Conservation (phyloP, 2,329 filamentous ascomycete genomes). For the Metarhizium anisopliae region DNA sequence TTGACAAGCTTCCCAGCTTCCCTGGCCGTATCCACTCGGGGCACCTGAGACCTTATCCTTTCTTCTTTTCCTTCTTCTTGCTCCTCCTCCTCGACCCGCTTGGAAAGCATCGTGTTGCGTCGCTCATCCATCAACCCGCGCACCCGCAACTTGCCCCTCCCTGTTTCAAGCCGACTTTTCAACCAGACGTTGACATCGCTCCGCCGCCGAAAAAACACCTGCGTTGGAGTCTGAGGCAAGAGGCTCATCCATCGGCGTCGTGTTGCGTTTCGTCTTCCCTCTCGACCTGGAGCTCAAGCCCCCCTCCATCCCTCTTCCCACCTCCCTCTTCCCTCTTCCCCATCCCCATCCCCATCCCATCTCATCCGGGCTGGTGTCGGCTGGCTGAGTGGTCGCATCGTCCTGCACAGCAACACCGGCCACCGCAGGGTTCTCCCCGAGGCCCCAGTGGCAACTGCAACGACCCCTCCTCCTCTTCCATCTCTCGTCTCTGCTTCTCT, state of each 20-base stretch:
- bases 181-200: neutral
- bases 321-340: neutral
- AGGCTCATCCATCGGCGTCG: neutral
- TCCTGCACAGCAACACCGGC: neutral
- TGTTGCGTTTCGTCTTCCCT: neutral
- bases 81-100: too few relatives aligned
- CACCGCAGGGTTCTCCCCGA: neutral
- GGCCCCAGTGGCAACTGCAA: neutral
- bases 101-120: neutral
- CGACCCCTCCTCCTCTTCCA: neutral
- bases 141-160: neutral
- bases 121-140: neutral
- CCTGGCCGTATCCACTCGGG: too few relatives aligned
- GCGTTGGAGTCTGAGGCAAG: neutral
- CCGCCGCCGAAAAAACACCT: neutral
- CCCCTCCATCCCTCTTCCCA: neutral
- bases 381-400: neutral
- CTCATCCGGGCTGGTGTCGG: neutral
- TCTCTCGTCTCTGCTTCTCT: slow-evolving; percentile 1
- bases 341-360: neutral
- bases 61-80: neutral
- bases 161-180: neutral
- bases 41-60: neutral
- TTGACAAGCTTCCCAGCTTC: too few relatives aligned
- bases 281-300: neutral